phyloP scores from a whole-genome alignment of 139 green algal genomes.

The Auxenochlorella protothecoides region DNA sequence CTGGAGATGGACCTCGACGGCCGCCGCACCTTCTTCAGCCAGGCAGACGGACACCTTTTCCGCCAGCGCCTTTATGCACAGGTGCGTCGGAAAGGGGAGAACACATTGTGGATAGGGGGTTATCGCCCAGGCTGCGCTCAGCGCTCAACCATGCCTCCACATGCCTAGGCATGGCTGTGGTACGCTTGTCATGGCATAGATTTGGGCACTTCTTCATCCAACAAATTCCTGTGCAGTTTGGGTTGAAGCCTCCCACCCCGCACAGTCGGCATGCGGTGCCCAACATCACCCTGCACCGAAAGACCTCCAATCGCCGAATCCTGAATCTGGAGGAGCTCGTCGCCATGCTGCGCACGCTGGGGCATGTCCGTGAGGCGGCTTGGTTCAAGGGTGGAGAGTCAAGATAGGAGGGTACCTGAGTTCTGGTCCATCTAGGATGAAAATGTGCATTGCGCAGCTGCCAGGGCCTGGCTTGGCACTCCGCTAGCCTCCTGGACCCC shows the following conservation, averaged over 20 bases:
- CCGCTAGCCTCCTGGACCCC: too few species aligned
- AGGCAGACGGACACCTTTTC: conserved; percentile 50
- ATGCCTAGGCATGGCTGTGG: background rate
- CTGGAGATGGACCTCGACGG: conserved; percentile 50
- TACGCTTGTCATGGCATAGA: background rate
- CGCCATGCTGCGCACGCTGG: conserved; percentile 53
- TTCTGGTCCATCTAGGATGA: too few species aligned
- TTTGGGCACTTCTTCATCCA: background rate
- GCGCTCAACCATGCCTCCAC: too few species aligned
- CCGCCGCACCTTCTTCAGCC: conserved; percentile 46
- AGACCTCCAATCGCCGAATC: conserved; percentile 70
- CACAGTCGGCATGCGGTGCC: conserved; percentile 30
- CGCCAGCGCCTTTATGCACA: conserved; percentile 51
- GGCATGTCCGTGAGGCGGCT: conserved; percentile 6
- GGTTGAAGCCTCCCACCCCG: background rate
- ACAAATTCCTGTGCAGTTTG: too few species aligned
- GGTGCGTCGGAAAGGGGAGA: background rate
- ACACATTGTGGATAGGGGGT: too few species aligned
- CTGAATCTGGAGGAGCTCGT: conserved; percentile 55
- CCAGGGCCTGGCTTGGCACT: background rate
- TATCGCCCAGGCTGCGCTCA: too few species aligned
- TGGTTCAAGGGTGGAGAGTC: too few species aligned
- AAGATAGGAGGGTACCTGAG: too few species aligned
- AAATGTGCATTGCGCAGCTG: background rate
- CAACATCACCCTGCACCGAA: conserved; percentile 74